These are phyloP conservation scores for Rhizopogon salebrosus DNA, from an alignment of 768 basidiomycete species.

Conservation along the genomic window DNA sequence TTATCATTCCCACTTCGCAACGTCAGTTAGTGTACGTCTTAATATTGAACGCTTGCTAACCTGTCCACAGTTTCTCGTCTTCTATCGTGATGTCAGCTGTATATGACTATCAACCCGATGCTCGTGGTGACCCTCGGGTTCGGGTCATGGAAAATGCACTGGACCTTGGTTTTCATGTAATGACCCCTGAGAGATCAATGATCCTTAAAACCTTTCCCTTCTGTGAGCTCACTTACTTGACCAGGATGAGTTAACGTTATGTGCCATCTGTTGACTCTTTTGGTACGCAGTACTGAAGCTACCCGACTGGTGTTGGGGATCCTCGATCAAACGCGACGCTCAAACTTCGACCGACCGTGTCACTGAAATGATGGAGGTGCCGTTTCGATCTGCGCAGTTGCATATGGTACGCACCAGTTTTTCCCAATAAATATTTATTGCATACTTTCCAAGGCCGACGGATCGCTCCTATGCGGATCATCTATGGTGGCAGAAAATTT, in stretches of 20 bases:
- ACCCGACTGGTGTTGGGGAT: conserved; percentile 7
- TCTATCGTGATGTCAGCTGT: conserved; percentile 1
- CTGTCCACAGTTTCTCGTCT: neutral
- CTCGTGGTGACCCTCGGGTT: neutral
- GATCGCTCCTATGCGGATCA: neutral
- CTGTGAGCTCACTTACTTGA: neutral
- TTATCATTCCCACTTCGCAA: conserved; percentile 18
- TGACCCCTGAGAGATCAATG: neutral
- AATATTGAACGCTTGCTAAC: neutral
- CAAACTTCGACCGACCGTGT: neutral
- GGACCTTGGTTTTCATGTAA: neutral
- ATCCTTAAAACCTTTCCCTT: neutral
- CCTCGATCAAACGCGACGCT: conserved; percentile 4
- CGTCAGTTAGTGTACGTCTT: neutral
- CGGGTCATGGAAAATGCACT: neutral
- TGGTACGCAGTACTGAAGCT: conserved; percentile 2
- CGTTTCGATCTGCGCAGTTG: neutral
- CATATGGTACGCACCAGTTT: neutral
- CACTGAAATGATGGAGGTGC: neutral
- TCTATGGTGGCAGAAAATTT: conserved; percentile 10
- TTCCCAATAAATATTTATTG: neutral
- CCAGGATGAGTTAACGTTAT: neutral
- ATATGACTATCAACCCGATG: neutral
- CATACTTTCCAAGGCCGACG: no score
- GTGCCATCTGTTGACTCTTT: neutral